Evolutionary conservation across 2,329 filamentous ascomycete species (phyloP).

Genomic region (Alternaria longipes): DNA sequence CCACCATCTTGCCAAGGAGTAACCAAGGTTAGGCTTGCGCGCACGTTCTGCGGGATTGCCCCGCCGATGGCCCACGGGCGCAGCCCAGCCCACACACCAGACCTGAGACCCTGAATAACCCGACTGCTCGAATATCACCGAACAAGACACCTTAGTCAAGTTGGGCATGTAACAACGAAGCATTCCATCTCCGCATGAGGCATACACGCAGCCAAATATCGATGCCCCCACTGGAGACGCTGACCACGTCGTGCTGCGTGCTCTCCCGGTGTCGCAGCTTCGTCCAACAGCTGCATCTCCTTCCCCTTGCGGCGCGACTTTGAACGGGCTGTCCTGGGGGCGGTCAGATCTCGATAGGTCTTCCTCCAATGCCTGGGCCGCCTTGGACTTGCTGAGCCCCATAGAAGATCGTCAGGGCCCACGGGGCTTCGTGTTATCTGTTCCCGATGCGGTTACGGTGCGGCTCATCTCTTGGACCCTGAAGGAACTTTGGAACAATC

Average conservation of each 20-base stretch:
- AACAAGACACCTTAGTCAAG: background rate
- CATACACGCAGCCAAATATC: background rate
- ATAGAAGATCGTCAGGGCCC: conserved; percentile 27
- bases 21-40: background rate
- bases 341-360: conserved; percentile 4
- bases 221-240: background rate
- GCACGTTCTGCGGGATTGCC: background rate
- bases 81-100: background rate
- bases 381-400: conserved; percentile 26
- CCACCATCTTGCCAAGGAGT: background rate
- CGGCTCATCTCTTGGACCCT: conserved; percentile 31
- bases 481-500: conserved; percentile 1
- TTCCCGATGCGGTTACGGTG: conserved; percentile 30
- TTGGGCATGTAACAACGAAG: background rate
- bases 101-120: background rate
- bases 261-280: background rate
- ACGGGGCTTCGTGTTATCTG: conserved; percentile 25
- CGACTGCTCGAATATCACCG: background rate
- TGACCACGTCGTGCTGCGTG: background rate
- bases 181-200: background rate
- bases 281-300: background rate
- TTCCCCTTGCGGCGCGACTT: background rate
- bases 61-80: background rate
- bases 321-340: background rate
- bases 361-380: conserved; percentile 18